Conservation (phyloP, 345 rosid species). For the Sapria himalayana region DNA sequence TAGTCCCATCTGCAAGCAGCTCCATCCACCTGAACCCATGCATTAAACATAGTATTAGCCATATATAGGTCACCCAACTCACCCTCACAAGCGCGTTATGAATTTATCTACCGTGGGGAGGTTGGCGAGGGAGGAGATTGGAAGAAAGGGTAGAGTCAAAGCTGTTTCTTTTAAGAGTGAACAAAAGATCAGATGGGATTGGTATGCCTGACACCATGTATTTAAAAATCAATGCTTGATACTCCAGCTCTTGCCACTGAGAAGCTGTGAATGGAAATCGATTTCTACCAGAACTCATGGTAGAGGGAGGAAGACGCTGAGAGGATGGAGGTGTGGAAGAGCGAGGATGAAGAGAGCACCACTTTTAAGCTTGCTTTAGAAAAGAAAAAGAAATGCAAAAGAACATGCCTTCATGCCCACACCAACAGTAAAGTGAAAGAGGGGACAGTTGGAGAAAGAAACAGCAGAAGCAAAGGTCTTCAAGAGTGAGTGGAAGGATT, state of each 20-base stretch:
- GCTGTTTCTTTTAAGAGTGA: conserved; percentile 39
- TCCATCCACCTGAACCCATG: conserved; percentile 44
- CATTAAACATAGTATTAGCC: background rate
- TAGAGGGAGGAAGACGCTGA: background rate
- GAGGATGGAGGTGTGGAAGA: background rate
- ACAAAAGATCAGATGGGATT: conserved; percentile 68
- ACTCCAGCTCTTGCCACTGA: conserved; percentile 90
- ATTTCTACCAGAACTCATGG: conserved; percentile 17
- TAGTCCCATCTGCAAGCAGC: conserved; percentile 49
- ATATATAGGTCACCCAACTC: conserved; percentile 19
- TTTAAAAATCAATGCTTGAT: conserved; percentile 67
- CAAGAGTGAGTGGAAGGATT: background rate
- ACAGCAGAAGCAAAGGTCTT: background rate
- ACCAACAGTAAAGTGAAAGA: conserved; percentile 3
- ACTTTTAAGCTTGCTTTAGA: background rate
- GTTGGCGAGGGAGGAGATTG: conserved; percentile 26
- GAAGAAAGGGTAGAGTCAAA: conserved; percentile 27
- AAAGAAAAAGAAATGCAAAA: background rate
- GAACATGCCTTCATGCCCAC: no score
- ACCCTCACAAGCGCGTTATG: no score
- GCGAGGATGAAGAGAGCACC: background rate
- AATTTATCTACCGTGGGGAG: conserved; percentile 32
- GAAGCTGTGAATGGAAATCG: conserved; percentile 56
- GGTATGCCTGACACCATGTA: conserved; percentile 57
- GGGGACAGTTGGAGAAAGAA: conserved; percentile 1